Conservation (phyloP, 352 stramenopile genomes). For the Pythium scleroteichum region DNA sequence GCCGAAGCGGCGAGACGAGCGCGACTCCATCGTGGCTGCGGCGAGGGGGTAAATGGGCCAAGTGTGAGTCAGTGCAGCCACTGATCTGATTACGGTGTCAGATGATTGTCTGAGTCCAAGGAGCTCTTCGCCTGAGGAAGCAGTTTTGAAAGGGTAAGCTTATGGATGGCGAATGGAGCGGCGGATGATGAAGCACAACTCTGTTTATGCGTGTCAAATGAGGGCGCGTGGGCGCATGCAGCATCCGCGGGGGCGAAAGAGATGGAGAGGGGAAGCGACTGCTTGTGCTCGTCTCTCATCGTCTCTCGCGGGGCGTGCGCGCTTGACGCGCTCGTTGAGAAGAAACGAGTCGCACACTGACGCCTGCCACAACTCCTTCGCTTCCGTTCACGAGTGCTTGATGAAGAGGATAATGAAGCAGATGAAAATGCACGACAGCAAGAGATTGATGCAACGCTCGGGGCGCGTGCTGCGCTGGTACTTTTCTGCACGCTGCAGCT, state of each 20-base stretch:
- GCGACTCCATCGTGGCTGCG: conserved; percentile 47
- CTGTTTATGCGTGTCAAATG: conserved; percentile 27
- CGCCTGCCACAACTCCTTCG: no score
- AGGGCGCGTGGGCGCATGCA: conserved; percentile 3
- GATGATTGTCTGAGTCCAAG: not conserved
- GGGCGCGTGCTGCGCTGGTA: conserved; percentile 68
- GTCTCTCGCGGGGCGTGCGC: no score
- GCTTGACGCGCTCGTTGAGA: conserved; percentile 39
- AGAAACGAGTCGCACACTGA: conserved; percentile 34
- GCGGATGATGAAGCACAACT: conserved; percentile 21
- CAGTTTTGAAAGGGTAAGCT: not conserved
- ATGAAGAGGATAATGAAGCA: conserved; percentile 68
- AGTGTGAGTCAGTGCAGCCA: not conserved
- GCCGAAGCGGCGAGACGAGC: conserved; percentile 19
- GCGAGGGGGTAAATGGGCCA: not conserved
- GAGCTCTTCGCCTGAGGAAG: not conserved
- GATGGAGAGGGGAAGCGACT: no score
- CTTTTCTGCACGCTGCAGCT: conserved; percentile 61
- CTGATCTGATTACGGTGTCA: not conserved
- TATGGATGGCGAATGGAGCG: not conserved
- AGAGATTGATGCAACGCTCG: conserved; percentile 70
- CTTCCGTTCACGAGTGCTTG: conserved; percentile 57
- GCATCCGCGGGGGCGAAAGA: no score
- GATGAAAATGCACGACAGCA: conserved; percentile 59
- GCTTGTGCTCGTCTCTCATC: no score